Evolutionary conservation across 192 early-diverging fungal species (phyloP), one percentile per base, ranked within the genome.

Genomic region (Lobulomyces angularis): DNA sequence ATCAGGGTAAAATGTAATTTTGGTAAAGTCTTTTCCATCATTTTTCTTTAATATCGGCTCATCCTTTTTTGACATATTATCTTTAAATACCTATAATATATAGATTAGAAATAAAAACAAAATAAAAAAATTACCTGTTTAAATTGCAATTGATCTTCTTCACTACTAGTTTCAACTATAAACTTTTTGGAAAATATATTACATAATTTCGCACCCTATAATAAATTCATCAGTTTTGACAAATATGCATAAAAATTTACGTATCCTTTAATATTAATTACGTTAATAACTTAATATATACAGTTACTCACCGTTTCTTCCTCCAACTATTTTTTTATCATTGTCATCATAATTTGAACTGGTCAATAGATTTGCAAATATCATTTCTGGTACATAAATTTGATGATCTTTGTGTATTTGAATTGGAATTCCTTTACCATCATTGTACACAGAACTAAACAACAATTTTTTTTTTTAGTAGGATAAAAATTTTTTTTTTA

Each of bases 291-390:
- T n/a, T n/a, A n/a, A n/a, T n/a, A n/a, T n/a, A n/a, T n/a, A n/a
- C n/a, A n/a, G n/a, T n/a, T n/a, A n/a, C n/a, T n/a, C n/a, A n/a
- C 37, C 37, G 29, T 38, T 38, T 38, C 37, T 38, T 26, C 37
- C 37, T 26, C 37, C 37, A 38, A 28, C 29, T n/a, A 38, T 28
- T 38, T 38, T 38, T 14, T 38, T 38, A 9, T 38, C 37, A 14
- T 38, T 38, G 29, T 38, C 37, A 38, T 38, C 37, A 38, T 38
- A 38, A 38, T 38, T 38, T 38, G 37, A 38, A 14, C 23, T 26
- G 0, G 37, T 38, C n/a, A 38, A 38, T 14, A 38, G 29, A 14
- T 38, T 23, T 12, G 23, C 37, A 38, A 38, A 38, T 26, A 38
- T 38, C 29, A 38, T 26, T 14, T 38, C 37, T 14, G 37, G 37